These are phyloP conservation scores for Nicotiana noctiflora DNA, from an alignment of 257 asterid genomes.

Conservation along the genomic window DNA sequence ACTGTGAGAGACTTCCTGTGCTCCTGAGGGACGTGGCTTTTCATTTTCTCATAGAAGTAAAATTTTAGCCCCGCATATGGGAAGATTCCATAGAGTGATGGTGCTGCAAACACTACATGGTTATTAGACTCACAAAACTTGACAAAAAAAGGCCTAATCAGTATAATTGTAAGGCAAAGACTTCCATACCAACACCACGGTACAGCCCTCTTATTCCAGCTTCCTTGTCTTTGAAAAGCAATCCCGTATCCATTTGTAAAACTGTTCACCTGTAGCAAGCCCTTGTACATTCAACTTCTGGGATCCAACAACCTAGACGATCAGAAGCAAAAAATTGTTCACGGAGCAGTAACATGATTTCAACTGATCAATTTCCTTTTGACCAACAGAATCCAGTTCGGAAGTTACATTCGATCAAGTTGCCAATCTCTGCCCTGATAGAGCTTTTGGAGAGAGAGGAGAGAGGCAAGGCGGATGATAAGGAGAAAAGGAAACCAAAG, in stretches of 20 bases:
- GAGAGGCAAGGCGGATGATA: background rate
- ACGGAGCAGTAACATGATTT: background rate
- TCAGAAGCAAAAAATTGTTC: constrained; percentile 11
- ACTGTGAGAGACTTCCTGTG: constrained; percentile 59
- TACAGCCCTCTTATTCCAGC: constrained; percentile 77
- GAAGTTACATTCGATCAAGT: background rate
- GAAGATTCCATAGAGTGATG: constrained; percentile 76
- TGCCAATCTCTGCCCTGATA: background rate
- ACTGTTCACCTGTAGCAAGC: constrained; percentile 32
- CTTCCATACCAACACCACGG: constrained; percentile 73
- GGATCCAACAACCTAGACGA: constrained; percentile 55
- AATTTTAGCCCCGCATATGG: constrained; percentile 88
- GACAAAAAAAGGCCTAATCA: background rate
- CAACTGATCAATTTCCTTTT: background rate
- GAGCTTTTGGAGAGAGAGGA: background rate
- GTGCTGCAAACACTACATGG: constrained; percentile 40
- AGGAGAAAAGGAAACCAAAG: background rate
- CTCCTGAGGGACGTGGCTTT: constrained; percentile 58
- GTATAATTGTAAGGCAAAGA: background rate
- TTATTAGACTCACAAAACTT: constrained; percentile 10
- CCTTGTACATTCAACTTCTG: constrained; percentile 34
- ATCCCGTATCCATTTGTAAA: constrained; percentile 59
- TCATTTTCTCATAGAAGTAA: constrained; percentile 87
- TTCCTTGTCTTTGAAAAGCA: constrained; percentile 80
- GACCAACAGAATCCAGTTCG: background rate